Evolutionary conservation across 1,284 basidiomycete species (phyloP), one percentile per base, ranked within the genome.

Genomic region (Ceratobasidium sp.): DNA sequence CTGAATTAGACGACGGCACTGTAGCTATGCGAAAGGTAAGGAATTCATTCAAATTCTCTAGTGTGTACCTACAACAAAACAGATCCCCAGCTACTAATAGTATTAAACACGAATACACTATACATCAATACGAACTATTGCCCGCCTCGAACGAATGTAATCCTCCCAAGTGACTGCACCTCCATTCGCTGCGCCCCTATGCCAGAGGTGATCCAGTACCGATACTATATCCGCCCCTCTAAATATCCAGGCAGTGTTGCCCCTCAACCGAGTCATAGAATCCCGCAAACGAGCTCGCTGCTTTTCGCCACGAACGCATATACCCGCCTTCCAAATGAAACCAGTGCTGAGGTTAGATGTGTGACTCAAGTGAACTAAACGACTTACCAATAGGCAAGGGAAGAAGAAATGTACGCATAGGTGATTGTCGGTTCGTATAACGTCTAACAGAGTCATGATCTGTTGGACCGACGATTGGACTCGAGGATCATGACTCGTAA

Each of bases 181-280:
- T 15, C 62, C 62, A 50, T 48, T 48, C 8, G 45, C 62, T 5
- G 36, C 62, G 6, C 45, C 62, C 4, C 62, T 45, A 19, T 64
- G 62, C 62, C 62, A 64, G 5, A 64, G 47, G n/a, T 64, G 62
- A 45, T 64, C 62, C 5, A 64, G 62, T 11, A 64, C 62, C 15
- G 19, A 17, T n/a, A 64, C 27, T 31, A 64, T 22, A 47, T 64
- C 36, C 14, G 62, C 48, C 8, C 62, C 62, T 9, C 27, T 29
- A 14, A 64, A 47, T 8, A 64, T 19, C 48, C 9, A 19, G 3
- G 4, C 62, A 22, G 50, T 27, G 15, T 17, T 45, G 47, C 15
- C 11, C 29, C 15, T 19, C n/a, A 33, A 5, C 36, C 24, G 44
- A 64, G 24, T 22, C 50, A n/a, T n/a, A n/a, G n/a, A n/a, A n/a